Evolutionary conservation across 1,284 basidiomycete species (phyloP).

Genomic region (Puccinia novopanici): DNA sequence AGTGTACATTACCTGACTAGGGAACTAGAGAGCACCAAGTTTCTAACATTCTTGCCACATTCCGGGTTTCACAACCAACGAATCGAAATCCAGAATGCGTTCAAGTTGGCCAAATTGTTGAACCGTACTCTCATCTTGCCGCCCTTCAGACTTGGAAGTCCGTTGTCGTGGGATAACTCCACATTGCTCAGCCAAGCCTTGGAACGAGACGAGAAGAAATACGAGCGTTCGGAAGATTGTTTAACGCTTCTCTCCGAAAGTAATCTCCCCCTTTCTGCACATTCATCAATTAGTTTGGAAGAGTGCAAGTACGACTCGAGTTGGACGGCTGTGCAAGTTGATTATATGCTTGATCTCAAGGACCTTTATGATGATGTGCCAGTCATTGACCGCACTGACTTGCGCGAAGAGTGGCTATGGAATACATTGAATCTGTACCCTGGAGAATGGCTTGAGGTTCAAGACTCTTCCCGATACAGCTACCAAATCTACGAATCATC

Average conservation of each 20-base stretch:
- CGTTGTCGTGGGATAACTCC: slow-evolving; percentile 65
- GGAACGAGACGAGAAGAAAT: slow-evolving; percentile 63
- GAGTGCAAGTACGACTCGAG: slow-evolving; percentile 67
- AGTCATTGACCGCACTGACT: slow-evolving; percentile 40
- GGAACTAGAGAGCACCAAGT: slow-evolving; percentile 47
- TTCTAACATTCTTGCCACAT: slow-evolving; percentile 54
- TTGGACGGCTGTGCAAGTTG: slow-evolving; percentile 70
- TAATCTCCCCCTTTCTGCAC: slow-evolving; percentile 42
- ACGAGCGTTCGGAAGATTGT: slow-evolving; percentile 54
- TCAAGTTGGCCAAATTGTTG: slow-evolving; percentile 68
- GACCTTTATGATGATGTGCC: slow-evolving; percentile 60
- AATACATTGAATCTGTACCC: slow-evolving; percentile 19
- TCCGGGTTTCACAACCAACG: slow-evolving; percentile 77
- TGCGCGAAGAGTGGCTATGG: slow-evolving; percentile 45
- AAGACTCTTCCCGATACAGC: slow-evolving; percentile 43
- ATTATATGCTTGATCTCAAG: slow-evolving; percentile 67
- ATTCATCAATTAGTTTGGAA: neutral
- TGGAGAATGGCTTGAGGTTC: slow-evolving; percentile 41
- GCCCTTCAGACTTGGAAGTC: slow-evolving; percentile 69
- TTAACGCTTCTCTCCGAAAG: slow-evolving; percentile 19
- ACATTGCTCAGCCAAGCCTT: slow-evolving; percentile 65
- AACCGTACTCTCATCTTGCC: slow-evolving; percentile 75
- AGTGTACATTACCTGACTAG: slow-evolving; percentile 8
- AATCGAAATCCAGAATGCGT: slow-evolving; percentile 76
- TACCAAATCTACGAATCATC: slow-evolving; percentile 48